Base-by-base conservation (phyloP, 371 early-diverging fungal genomes). In the Blakeslea trispora region DNA sequence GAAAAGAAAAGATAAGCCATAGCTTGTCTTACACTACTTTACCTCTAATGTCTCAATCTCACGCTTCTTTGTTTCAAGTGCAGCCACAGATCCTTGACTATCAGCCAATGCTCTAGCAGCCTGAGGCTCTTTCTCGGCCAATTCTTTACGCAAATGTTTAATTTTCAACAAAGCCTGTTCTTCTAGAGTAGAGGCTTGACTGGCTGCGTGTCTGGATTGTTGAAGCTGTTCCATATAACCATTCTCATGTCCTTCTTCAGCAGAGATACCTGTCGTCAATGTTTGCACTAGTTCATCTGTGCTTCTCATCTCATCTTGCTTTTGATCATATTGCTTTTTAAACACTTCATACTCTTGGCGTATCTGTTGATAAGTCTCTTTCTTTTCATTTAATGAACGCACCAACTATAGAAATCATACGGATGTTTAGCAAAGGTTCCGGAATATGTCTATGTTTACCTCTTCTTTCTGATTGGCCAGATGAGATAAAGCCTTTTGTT, bases 211-310 rank as follows among this genome's bases (percentile, higher is more conserved):
- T 59, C 85, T 89, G 34, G 87, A 81, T 37, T 81, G 79, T 64
- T 91, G 90, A 9, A 98, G 68, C 64, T 96, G 97, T 63, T 96
- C 91, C 86, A 91, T 85, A 59, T 94, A 98, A 0, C 98, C 96
- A 61, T 87, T 92, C 57, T 96, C 95, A 51, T 91, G 88, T 4
- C 96, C 96, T 68, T 94, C 93, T 51, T 89, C 84, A 1, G 93
- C 87, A 3, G 97, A 81, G 17, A 97, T 74, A 32, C 99, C 99
- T 0, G 97, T 97, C 0, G 93, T 91, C 19, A 98, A 78, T 1
- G 95, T 91, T 61, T 95, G 94, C 11, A 97, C 68, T 32, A 98
- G 75, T 55, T 95, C 92, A 40, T 96, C 94, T 17, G 82, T 77
- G 61, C 81, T 84, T 22, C 85, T 79, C 39, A 92, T 82, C 41